A percentile compares a stretch with the other conserved stretches of the same genome.
Conservation (phyloP, 2,329 filamentous ascomycete species). For the Huntiella bhutanensis region DNA sequence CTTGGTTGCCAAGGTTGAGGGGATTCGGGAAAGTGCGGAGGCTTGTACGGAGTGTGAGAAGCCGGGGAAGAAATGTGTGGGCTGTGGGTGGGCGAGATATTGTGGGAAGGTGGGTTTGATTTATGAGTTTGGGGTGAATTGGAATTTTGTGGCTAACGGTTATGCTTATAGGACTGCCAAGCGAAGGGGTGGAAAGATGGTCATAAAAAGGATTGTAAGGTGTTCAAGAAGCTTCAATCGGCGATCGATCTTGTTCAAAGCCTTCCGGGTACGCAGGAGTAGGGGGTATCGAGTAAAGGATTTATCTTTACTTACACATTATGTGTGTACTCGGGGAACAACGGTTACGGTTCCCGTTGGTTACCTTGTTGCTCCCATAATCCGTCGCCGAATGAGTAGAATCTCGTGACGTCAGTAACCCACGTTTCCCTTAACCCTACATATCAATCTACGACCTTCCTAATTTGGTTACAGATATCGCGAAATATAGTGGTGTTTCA, state of each 20-base stretch:
- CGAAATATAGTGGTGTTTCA: too few relatives aligned
- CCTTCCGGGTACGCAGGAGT: too few relatives aligned
- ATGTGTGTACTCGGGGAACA: too few relatives aligned
- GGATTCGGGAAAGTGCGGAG: constrained; percentile 12
- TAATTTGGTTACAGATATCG: too few relatives aligned
- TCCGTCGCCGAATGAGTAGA: too few relatives aligned
- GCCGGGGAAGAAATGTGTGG: constrained; percentile 22
- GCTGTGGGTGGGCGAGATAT: constrained; percentile 25
- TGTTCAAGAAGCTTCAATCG: constrained; percentile 9
- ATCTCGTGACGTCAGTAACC: too few relatives aligned
- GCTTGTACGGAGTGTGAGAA: constrained; percentile 16
- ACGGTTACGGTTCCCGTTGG: too few relatives aligned
- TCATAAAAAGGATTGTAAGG: constrained; percentile 13
- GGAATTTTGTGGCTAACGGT: constrained; percentile 2
- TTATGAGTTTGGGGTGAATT: neutral
- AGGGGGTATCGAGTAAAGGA: too few relatives aligned
- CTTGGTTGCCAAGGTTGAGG: constrained; percentile 17
- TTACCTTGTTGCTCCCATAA: too few relatives aligned
- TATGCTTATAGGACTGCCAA: constrained; percentile 12
- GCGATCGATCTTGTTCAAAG: neutral
- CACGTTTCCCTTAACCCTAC: too few relatives aligned
- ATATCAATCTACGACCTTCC: too few relatives aligned
- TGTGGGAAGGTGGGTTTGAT: constrained; percentile 25
- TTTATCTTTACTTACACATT: too few relatives aligned
- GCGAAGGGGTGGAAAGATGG: constrained; percentile 12